Evolutionary conservation across 495 filamentous ascomycete species (phyloP), one percentile per base, ranked within the genome.

Genomic region (Xeromyces bisporus): DNA sequence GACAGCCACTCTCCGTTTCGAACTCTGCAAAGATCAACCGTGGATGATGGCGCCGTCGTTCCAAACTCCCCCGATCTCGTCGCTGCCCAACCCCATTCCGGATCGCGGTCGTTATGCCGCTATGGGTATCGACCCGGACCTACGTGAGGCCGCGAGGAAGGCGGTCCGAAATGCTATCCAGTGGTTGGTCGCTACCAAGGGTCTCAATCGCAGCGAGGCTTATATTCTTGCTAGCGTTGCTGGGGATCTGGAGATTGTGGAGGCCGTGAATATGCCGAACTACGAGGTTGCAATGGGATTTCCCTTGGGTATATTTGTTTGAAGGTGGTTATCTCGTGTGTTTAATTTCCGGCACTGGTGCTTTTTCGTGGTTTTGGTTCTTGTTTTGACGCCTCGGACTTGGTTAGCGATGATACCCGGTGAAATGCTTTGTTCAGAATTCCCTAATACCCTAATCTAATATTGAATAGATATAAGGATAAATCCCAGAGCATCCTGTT

Each of bases 151-250:
- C 12, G 53, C 56, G 16, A 53, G 51, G 33, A 60, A 53, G 35
- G 62, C 64, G 2, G 41, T 55, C 7, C 50, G 55, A 6, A 54
- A 48, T 23, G 37, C 62, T 29, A 53, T 67, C 16, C 46, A 52
- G 23, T 67, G 62, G 60, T 42, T 67, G 18, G 44, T 58, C 3
- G 47, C 38, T 12, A 56, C 55, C 25, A 64, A 57, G 43, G 54
- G 58, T 6, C 43, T 67, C 20, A 51, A 40, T 6, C 50, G 55
- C 16, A 50, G 45, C 18, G 64, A 68, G 32, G 56, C 52, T 2
- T 68, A 68, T 44, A 65, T 68, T 30, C 39, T 68, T 20, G 46
- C 51, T n/a, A 62, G 55, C 40, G 58, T 66, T 25, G 58, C 55
- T 14, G 58, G 47, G 0, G 55, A 60, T 37, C 41, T 68, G 15